Percentiles rank a stretch among this genome's conserved stretches.
phyloP scores from a whole-genome alignment of 2,329 filamentous ascomycete species.

The Stagonosporopsis tanaceti region DNA sequence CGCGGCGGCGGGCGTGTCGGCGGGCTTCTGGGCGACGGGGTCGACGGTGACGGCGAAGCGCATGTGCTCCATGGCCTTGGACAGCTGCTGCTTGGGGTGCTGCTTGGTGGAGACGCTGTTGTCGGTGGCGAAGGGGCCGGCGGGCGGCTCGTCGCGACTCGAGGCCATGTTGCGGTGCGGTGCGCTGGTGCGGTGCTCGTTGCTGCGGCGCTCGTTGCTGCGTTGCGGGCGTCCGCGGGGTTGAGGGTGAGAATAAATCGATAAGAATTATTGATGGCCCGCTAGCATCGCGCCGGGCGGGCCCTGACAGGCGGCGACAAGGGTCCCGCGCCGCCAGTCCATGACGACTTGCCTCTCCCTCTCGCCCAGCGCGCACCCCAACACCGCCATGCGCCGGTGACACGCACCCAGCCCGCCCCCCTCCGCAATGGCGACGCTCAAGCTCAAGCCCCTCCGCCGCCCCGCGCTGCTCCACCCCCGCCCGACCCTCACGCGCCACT shows the following conservation, averaged over 20 bases:
- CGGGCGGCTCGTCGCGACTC: constrained; percentile 18
- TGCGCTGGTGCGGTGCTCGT: constrained; percentile 10
- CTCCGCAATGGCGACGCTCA: constrained; percentile 36
- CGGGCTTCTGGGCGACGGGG: constrained; percentile 28
- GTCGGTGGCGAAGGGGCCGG: constrained; percentile 30
- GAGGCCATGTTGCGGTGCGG: constrained; percentile 24
- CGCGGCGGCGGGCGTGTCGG: constrained; percentile 17
- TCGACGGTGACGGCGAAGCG: constrained; percentile 58
- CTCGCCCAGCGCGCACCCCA: neutral
- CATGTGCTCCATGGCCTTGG: constrained; percentile 62
- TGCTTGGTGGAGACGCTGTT: constrained; percentile 42
- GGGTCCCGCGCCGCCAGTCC: neutral
- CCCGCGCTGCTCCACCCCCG: constrained; percentile 2
- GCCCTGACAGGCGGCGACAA: neutral
- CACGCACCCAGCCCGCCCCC: neutral
- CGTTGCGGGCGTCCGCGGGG: no score
- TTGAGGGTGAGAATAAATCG: constrained; percentile 7
- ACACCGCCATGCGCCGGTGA: constrained; percentile 29
- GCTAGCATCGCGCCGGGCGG: constrained; percentile 1
- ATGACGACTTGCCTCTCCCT: neutral
- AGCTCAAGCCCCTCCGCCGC: constrained; percentile 43
- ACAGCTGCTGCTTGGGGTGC: constrained; percentile 55
- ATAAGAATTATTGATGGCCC: constrained; percentile 2
- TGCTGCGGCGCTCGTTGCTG: constrained; percentile 14
- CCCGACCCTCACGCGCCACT: constrained; percentile 39